Evolutionary conservation across 805 yeast species (phyloP).

Genomic region (Pichia exigua): DNA sequence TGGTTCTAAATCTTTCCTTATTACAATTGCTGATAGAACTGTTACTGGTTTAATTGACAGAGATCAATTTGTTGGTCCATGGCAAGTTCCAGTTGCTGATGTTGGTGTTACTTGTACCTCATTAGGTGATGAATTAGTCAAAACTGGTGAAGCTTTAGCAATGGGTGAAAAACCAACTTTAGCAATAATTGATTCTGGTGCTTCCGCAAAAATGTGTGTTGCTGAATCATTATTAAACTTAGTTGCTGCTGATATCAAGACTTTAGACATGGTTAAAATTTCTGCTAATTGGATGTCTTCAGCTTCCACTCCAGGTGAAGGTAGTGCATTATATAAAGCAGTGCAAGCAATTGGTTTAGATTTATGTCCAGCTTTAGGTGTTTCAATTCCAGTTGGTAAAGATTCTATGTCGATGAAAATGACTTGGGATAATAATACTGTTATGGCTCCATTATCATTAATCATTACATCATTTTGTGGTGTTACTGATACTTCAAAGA

Average conservation of each 20-base stretch:
- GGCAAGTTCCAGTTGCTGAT: constrained; percentile 99
- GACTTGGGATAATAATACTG: constrained; percentile 92
- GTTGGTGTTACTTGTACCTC: constrained; percentile 95
- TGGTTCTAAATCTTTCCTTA: constrained; percentile 87
- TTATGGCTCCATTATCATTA: constrained; percentile 89
- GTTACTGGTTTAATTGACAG: constrained; percentile 95
- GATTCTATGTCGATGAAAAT: constrained; percentile 99
- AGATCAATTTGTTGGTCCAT: constrained; percentile 98
- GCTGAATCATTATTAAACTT: constrained; percentile 90
- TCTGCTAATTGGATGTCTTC: constrained; percentile 99
- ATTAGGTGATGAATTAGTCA: constrained; percentile 59
- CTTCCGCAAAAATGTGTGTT: constrained; percentile 90
- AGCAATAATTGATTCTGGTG: constrained; percentile 81
- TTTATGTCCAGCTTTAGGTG: constrained; percentile 85
- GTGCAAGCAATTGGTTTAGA: constrained; percentile 94
- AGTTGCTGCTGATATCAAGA: constrained; percentile 80
- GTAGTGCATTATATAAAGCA: constrained; percentile 89
- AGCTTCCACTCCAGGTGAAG: constrained; percentile 92
- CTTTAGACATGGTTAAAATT: constrained; percentile 66
- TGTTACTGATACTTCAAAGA: constrained; percentile 71
- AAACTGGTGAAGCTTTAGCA: constrained; percentile 95
- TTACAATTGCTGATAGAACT: constrained; percentile 98
- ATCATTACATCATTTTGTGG: constrained; percentile 89
- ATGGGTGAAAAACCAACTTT: constrained; percentile 94
- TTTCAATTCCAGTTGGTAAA: constrained; percentile 95